Conservation (phyloP, 345 rosid genomes). For the Litchi chinensis region DNA sequence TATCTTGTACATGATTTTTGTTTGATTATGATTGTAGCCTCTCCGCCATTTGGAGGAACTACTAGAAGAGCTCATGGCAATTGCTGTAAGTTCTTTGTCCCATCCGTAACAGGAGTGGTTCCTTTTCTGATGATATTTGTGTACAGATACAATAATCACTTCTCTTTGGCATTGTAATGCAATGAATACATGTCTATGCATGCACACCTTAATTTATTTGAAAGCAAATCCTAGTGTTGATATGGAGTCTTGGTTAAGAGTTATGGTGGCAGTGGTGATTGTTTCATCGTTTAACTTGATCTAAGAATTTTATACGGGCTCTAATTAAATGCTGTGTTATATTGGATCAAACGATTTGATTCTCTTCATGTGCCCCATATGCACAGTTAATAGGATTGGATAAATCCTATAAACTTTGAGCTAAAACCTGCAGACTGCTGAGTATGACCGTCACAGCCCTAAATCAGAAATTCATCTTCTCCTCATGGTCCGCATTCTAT, state of each 20-base stretch:
- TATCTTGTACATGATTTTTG: constrained; percentile 4
- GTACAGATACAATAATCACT: neutral
- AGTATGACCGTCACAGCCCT: neutral
- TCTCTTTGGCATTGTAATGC: neutral
- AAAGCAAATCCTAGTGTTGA: neutral
- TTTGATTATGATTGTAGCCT: constrained; percentile 52
- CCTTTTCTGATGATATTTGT: neutral
- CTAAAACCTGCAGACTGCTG: too few species aligned
- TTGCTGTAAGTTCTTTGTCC: constrained; percentile 69
- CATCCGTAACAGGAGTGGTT: constrained; percentile 8
- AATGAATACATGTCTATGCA: neutral
- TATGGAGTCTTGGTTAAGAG: neutral
- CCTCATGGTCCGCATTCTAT: neutral
- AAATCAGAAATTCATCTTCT: neutral
- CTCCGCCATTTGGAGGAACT: constrained; percentile 86
- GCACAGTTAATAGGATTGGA: too few species aligned
- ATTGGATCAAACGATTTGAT: neutral
- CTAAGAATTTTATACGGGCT: neutral
- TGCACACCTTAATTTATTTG: neutral
- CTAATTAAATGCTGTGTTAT: neutral
- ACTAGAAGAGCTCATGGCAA: constrained; percentile 83
- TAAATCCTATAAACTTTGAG: too few species aligned
- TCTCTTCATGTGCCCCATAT: neutral
- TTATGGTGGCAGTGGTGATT: neutral
- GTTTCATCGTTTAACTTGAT: neutral